phyloP scores from a whole-genome alignment of 768 basidiomycete species.

The Rhizopogon salebrosus region DNA sequence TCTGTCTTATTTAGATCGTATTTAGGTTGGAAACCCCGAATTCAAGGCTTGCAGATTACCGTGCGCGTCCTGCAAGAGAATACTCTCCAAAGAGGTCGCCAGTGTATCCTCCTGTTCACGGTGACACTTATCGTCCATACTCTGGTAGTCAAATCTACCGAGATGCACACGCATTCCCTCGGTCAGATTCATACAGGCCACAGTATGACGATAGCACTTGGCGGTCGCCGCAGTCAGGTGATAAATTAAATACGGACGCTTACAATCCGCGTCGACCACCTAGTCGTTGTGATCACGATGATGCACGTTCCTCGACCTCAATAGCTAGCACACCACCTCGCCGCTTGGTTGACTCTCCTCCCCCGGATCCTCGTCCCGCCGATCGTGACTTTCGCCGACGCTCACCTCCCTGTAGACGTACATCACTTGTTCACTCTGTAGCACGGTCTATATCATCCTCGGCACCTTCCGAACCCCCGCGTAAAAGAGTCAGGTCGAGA shows the following conservation, averaged over 20 bases:
- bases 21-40: slow-evolving; percentile 20
- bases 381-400: not conserved
- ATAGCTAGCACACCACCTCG: slow-evolving; percentile 30
- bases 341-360: slow-evolving; percentile 15
- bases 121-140: slow-evolving; percentile 49
- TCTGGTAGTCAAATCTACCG: slow-evolving; percentile 29
- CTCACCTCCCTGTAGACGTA: slow-evolving; percentile 5
- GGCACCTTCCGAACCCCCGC: slow-evolving; percentile 23
- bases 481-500: slow-evolving; percentile 35
- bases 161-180: slow-evolving; percentile 32
- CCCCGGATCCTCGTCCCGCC: slow-evolving; percentile 17
- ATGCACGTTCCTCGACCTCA: slow-evolving; percentile 24
- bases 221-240: slow-evolving; percentile 23
- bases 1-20: slow-evolving; percentile 10
- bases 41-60: slow-evolving; percentile 34
- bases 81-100: slow-evolving; percentile 31
- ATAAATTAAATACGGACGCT: slow-evolving; percentile 23
- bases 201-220: slow-evolving; percentile 32
- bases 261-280: slow-evolving; percentile 19
- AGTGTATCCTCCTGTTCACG: slow-evolving; percentile 27
- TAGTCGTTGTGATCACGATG: slow-evolving; percentile 18
- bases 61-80: slow-evolving; percentile 28
- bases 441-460: slow-evolving; percentile 24
- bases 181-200: slow-evolving; percentile 50
- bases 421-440: slow-evolving; percentile 14